Evolutionary conservation across 768 basidiomycete species (phyloP), one percentile per base, ranked within the genome.

Genomic region (Amanita molliuscula): DNA sequence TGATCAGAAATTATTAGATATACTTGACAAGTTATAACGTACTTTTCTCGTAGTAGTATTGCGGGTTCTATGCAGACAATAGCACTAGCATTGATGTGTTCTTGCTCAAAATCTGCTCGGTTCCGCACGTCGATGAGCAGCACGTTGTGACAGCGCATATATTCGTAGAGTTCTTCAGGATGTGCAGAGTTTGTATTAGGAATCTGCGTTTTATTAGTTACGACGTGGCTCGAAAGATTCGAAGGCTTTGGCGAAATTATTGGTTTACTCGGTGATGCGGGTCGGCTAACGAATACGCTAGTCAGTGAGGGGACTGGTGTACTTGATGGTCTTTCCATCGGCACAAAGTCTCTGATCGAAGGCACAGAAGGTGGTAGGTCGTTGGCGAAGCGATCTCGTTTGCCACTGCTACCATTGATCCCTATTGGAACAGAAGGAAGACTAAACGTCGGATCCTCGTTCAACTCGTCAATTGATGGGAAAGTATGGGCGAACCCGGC

Each of bases 51-150:
- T 50, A 73, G 58, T 18, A 91, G 71, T 4, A 95, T 78, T 1
- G 75, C 75, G 5, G 93, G 91, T 64, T 97, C 93, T 18, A 96
- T 72, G 65, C 91, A 94, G 1, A 92, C 81, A 1, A 86, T 74
- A 6, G 83, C 77, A 53, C 79, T 71, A 3, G 70, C 74, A 48
- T 72, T 77, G 51, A 96, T 84, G 53, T 84, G 81, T 48, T 83
- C 88, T 15, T 59, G 66, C 54, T 90, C 80, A 58, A 87, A 94
- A 43, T 87, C 85, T 8, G 76, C 80, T 26, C 89, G 75, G 15
- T 78, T 73, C n/a, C 94, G 76, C 16, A 93, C 79, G 62, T 96
- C 94, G 16, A 97, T 73, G 11, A 96, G 57, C 1, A 97, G 72
- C 3, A 90, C 77, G 46, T 78, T 77, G 53, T 77, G 63, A n/a